Conservation (phyloP, 2,329 filamentous ascomycete species). For the Endothia cerciana region DNA sequence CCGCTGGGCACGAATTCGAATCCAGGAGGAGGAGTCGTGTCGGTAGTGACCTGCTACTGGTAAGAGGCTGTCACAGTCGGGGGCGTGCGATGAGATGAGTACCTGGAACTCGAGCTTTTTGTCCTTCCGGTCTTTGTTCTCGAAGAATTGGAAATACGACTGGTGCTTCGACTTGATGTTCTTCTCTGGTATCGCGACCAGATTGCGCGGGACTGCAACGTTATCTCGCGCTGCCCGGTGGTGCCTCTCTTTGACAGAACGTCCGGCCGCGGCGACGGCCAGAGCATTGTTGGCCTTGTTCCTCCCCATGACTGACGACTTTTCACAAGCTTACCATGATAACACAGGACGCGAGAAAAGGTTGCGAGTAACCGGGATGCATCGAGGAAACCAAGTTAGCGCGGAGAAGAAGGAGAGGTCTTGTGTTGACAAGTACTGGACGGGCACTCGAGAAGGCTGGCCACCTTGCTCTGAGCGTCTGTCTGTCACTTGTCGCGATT, state of each 20-base stretch:
- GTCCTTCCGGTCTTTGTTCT: conserved; percentile 64
- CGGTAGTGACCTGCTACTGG: conserved; percentile 53
- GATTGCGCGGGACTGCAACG: conserved; percentile 33
- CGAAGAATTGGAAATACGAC: conserved; percentile 66
- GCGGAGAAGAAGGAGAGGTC: conserved; percentile 11
- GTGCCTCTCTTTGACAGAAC: conserved; percentile 39
- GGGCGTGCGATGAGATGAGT: conserved; percentile 32
- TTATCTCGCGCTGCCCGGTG: conserved; percentile 35
- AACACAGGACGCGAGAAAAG: conserved; percentile 88
- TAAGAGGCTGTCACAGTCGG: conserved; percentile 28
- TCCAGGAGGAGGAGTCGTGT: conserved; percentile 58
- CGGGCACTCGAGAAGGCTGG: conserved; percentile 11
- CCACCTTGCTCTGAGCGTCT: conserved; percentile 1
- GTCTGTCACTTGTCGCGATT: conserved; percentile 13
- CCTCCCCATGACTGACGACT: conserved; percentile 32
- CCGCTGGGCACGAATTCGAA: conserved; percentile 67
- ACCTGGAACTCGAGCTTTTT: conserved; percentile 68
- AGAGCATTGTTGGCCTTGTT: conserved; percentile 21
- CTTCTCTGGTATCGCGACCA: conserved; percentile 37
- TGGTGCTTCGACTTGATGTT: conserved; percentile 57
- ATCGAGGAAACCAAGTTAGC: conserved; percentile 18
- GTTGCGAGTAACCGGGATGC: conserved; percentile 2
- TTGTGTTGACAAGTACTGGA: conserved; percentile 17
- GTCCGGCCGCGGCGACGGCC: conserved; percentile 33
- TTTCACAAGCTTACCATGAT: conserved; percentile 72